Evolutionary conservation across 768 basidiomycete species (phyloP).

Genomic region (Cytidiella melzeri): DNA sequence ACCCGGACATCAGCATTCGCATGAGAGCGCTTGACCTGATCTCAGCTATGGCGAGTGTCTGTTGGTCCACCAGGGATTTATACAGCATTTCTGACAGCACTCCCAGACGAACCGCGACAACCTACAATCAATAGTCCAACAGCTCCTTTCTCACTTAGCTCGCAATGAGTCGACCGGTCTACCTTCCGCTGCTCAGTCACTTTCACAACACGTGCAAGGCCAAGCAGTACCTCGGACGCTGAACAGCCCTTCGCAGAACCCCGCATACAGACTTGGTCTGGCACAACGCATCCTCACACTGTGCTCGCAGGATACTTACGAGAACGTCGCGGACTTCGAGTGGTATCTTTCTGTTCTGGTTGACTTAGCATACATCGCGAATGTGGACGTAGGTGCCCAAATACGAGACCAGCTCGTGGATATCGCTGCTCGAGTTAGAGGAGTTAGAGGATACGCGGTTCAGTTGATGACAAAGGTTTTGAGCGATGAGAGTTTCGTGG

Average conservation of each 20-base stretch:
- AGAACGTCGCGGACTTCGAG: constrained; percentile 87
- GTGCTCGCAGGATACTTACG: constrained; percentile 77
- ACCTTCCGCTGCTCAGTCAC: constrained; percentile 50
- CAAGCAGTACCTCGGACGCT: constrained; percentile 27
- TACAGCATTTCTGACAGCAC: too few relatives aligned
- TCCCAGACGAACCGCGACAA: constrained; percentile 77
- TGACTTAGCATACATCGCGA: constrained; percentile 84
- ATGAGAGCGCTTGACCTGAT: constrained; percentile 94
- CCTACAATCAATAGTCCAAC: constrained; percentile 85
- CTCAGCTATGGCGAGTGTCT: constrained; percentile 76
- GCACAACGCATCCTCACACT: constrained; percentile 82
- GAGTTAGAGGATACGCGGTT: constrained; percentile 72
- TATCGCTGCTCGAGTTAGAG: constrained; percentile 75
- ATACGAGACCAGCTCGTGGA: constrained; percentile 86
- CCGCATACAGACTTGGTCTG: constrained; percentile 82
- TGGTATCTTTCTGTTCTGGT: constrained; percentile 97
- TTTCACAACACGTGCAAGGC: constrained; percentile 49
- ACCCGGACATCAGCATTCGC: constrained; percentile 91
- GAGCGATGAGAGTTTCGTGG: constrained; percentile 68
- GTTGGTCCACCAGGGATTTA: too few relatives aligned
- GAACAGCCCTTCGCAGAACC: constrained; percentile 58
- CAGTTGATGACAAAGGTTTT: constrained; percentile 78
- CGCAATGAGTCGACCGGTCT: constrained; percentile 43
- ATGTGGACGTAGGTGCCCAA: constrained; percentile 68
- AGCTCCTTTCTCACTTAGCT: constrained; percentile 82